These are phyloP conservation scores for Silene noctiflora DNA, from an alignment of 179 eudicot genomes.

Conservation along the genomic window DNA sequence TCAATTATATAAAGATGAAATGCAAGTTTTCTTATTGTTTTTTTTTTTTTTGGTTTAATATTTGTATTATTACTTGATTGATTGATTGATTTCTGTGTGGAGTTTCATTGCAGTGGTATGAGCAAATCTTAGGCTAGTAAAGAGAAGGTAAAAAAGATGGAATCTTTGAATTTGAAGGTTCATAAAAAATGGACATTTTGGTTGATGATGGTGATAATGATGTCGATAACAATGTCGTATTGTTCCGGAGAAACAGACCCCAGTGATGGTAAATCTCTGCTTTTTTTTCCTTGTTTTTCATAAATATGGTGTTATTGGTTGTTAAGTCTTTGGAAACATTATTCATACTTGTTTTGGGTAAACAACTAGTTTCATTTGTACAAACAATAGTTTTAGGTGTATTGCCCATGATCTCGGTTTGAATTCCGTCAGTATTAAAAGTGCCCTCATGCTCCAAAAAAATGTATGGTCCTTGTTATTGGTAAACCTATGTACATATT, in stretches of 20 bases:
- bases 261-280: conserved; percentile 57
- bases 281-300: background rate
- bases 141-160: conserved; percentile 31
- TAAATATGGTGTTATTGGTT: conserved; percentile 1
- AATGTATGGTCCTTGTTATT: too few relatives aligned
- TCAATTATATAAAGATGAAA: conserved; percentile 12
- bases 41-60: background rate
- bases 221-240: conserved; percentile 29
- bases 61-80: background rate
- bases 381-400: too few relatives aligned
- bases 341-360: background rate
- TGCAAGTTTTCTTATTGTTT: background rate
- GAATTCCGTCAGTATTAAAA: background rate
- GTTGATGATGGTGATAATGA: conserved; percentile 33
- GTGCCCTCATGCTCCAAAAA: background rate
- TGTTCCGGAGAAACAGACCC: conserved; percentile 63
- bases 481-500: too few relatives aligned
- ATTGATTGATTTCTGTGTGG: background rate
- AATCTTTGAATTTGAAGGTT: conserved; percentile 29
- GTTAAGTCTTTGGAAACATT: background rate
- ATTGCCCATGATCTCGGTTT: background rate
- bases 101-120: conserved; percentile 16
- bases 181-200: conserved; percentile 32
- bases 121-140: background rate
- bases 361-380: background rate